A percentile compares a stretch with the other conserved stretches of the same genome.
Conservation (phyloP, 805 yeast species). For the Soucietia sequanensis region DNA sequence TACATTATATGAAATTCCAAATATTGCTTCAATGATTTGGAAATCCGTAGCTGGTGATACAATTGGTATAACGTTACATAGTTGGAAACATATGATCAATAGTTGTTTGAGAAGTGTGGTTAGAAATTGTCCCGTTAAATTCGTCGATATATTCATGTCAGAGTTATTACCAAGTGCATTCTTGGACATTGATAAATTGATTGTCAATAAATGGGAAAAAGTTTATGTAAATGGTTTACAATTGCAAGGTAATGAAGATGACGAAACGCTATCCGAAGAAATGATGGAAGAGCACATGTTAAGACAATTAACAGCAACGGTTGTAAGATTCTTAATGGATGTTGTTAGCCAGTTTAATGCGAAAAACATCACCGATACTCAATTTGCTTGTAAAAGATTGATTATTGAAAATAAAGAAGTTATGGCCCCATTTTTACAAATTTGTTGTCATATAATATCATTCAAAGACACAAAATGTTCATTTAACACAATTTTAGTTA, state of each 20-base stretch:
- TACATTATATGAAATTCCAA: conserved; percentile 82
- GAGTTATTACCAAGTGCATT: conserved; percentile 78
- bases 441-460: conserved; percentile 72
- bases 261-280: conserved; percentile 88
- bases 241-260: conserved; percentile 60
- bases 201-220: conserved; percentile 73
- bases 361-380: conserved; percentile 53
- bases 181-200: conserved; percentile 66
- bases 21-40: conserved; percentile 74
- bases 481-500: conserved; percentile 80
- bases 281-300: conserved; percentile 97
- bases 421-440: conserved; percentile 73
- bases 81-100: conserved; percentile 96
- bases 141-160: conserved; percentile 66
- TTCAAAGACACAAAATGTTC: conserved; percentile 92
- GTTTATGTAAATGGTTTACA: conserved; percentile 59
- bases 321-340: conserved; percentile 83
- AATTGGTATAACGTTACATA: conserved; percentile 86
- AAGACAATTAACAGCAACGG: conserved; percentile 89
- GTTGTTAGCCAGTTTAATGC: conserved; percentile 76
- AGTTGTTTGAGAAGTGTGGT: conserved; percentile 83
- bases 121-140: conserved; percentile 79
- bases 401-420: conserved; percentile 64
- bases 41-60: conserved; percentile 82
- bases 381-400: conserved; percentile 61